Evolutionary conservation across 306 rosid species (phyloP).

Genomic region (Argentina anserina): DNA sequence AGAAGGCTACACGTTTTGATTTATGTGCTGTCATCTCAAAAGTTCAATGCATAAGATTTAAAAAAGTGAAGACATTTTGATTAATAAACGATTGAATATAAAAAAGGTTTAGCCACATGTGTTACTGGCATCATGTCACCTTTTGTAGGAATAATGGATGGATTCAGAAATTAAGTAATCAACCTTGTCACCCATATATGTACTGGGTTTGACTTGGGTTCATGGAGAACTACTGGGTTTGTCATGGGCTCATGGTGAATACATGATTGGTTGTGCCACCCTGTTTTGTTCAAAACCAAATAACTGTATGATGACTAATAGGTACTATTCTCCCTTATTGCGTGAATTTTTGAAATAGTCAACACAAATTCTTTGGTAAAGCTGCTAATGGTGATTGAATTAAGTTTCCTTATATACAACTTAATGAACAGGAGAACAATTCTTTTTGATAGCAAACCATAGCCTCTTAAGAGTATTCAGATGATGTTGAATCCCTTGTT

Average conservation of each 20-base stretch:
- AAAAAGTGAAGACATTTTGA: neutral
- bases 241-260: neutral
- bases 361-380: neutral
- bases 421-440: neutral
- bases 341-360: neutral
- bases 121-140: neutral
- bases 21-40: neutral
- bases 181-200: neutral
- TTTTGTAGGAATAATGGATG: neutral
- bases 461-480: neutral
- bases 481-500: slow-evolving; percentile 11
- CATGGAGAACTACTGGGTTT: too few relatives aligned
- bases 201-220: neutral
- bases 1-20: neutral
- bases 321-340: neutral
- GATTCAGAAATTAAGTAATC: neutral
- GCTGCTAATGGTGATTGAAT: neutral
- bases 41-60: neutral
- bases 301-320: neutral
- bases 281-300: neutral
- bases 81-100: neutral
- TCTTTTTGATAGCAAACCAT: too few relatives aligned
- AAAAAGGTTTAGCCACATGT: neutral
- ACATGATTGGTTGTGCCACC: neutral
- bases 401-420: neutral